A percentile compares a stretch with the other conserved stretches of the same genome.
Evolutionary conservation across 73 alveolate species (phyloP).

Genomic region (Symbiodinium pilosum): DNA sequence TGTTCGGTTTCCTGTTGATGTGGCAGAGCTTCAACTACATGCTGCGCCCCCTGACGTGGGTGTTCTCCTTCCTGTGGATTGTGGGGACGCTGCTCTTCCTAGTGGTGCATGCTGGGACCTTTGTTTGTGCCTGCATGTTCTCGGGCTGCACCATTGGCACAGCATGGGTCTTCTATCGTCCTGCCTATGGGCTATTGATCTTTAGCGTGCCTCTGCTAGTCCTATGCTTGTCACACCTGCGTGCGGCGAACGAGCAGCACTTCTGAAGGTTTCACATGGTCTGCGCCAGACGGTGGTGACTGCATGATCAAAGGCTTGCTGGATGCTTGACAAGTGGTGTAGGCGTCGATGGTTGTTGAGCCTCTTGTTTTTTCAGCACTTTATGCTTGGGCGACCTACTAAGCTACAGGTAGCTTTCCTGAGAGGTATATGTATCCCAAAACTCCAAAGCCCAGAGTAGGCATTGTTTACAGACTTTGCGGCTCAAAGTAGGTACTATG

Average conservation of each 20-base stretch:
- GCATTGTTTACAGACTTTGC: no score
- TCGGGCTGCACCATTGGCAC: conserved; percentile 45
- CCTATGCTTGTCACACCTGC: neutral
- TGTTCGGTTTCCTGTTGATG: neutral
- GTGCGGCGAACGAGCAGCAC: neutral
- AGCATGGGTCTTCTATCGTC: conserved; percentile 14
- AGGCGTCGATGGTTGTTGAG: no score
- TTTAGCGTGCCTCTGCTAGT: neutral
- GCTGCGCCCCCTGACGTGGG: conserved; percentile 33
- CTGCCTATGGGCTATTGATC: neutral
- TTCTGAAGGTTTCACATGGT: neutral
- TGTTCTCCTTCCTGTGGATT: neutral
- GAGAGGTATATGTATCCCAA: no score
- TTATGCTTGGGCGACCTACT: no score
- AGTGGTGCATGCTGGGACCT: neutral
- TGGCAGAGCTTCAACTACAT: neutral
- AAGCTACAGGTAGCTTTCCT: no score
- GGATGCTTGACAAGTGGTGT: no score
- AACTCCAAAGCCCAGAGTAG: no score
- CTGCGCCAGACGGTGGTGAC: neutral
- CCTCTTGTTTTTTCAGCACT: no score
- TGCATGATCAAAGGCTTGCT: neutral
- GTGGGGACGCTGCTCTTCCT: neutral
- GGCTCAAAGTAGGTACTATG: no score
- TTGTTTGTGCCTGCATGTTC: neutral